Evolutionary conservation across 345 rosid species (phyloP).

Genomic region (Camelina laxa): DNA sequence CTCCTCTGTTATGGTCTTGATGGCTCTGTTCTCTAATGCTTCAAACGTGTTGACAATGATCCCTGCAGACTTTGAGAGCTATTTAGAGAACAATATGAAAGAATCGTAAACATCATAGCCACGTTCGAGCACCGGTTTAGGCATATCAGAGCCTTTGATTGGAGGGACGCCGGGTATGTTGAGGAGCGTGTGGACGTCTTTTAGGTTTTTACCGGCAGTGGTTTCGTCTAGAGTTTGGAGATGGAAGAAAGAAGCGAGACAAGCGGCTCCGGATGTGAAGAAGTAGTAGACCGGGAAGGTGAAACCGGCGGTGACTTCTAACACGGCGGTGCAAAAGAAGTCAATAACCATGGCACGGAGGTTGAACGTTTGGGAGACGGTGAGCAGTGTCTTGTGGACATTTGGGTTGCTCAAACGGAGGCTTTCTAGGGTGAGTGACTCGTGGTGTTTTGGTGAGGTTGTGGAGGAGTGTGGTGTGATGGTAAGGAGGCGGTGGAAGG

Average conservation of each 20-base stretch:
- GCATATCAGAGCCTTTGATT: constrained; percentile 39
- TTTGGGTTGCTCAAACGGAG: constrained; percentile 48
- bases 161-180: constrained; percentile 53
- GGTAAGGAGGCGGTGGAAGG: constrained; percentile 53
- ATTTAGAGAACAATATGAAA: constrained; percentile 21
- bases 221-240: constrained; percentile 44
- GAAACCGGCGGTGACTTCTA: constrained; percentile 42
- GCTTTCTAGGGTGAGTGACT: constrained; percentile 42
- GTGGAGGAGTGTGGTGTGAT: constrained; percentile 37
- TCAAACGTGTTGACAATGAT: constrained; percentile 62
- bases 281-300: constrained; percentile 52
- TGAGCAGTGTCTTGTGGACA: constrained; percentile 46
- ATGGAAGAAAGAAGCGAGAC: constrained; percentile 46
- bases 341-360: constrained; percentile 50
- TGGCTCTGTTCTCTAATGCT: constrained; percentile 50
- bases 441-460: constrained; percentile 39
- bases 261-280: constrained; percentile 51
- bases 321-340: constrained; percentile 51
- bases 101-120: constrained; percentile 35
- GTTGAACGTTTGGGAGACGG: constrained; percentile 40
- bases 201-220: constrained; percentile 41
- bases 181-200: constrained; percentile 46
- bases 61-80: constrained; percentile 46
- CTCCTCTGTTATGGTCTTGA: constrained; percentile 51
- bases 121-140: constrained; percentile 44